phyloP scores from a whole-genome alignment of 2,329 filamentous ascomycete species.

The Pseudocercospora vitis region DNA sequence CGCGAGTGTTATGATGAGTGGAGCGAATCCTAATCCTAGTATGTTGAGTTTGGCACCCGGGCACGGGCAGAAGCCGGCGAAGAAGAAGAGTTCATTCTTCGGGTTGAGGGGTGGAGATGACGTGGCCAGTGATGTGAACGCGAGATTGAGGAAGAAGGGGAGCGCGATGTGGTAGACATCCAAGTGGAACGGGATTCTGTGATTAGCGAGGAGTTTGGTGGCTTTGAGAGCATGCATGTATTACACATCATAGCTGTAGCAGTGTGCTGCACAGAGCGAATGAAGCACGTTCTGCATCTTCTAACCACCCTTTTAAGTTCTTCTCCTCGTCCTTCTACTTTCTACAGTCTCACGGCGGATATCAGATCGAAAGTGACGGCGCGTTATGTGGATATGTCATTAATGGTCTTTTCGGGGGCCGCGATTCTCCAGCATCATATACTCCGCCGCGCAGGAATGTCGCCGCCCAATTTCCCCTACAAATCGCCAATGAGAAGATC shows the following conservation, averaged over 20 bases:
- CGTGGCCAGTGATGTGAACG: constrained; percentile 14
- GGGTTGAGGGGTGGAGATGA: constrained; percentile 39
- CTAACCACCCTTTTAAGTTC: background rate
- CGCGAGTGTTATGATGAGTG: constrained; percentile 37
- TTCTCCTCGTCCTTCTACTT: background rate
- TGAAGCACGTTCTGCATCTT: background rate
- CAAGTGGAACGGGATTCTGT: background rate
- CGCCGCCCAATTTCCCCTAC: no score
- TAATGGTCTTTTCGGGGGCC: no score
- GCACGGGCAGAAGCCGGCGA: constrained; percentile 22
- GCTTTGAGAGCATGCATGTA: background rate
- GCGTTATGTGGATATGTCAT: no score
- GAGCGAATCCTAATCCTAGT: constrained; percentile 30
- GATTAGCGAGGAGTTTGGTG: constrained; percentile 15
- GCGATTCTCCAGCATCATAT: no score
- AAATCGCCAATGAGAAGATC: no score
- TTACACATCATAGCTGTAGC: background rate
- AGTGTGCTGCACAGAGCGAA: background rate
- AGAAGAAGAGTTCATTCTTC: constrained; percentile 42
- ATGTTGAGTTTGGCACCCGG: constrained; percentile 12
- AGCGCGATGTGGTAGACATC: constrained; percentile 44
- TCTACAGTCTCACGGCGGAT: no score
- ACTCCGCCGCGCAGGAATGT: no score
- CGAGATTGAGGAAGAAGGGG: constrained; percentile 46
- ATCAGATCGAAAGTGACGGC: no score